These are phyloP conservation scores for Wickerhamomyces sp. DNA, from an alignment of 1,139 yeast genomes.

Conservation along the genomic window DNA sequence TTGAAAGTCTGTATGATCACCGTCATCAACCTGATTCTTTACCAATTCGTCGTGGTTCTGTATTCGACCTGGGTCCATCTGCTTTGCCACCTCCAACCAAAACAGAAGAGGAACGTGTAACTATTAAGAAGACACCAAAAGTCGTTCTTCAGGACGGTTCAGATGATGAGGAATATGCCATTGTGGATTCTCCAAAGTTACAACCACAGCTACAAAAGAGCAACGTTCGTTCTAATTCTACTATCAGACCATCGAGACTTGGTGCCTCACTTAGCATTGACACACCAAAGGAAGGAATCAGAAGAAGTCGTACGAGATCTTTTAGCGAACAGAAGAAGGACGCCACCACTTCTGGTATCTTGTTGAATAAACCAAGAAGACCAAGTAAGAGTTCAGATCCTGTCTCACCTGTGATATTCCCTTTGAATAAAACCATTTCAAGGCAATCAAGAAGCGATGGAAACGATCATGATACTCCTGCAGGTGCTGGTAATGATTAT, in stretches of 20 bases:
- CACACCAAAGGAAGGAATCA: conserved; percentile 2
- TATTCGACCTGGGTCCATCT: conserved; percentile 18
- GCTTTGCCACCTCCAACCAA: conserved; percentile 12
- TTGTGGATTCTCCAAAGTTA: conserved; percentile 5
- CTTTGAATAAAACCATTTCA: conserved; percentile 16
- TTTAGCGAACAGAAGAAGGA: conserved; percentile 14
- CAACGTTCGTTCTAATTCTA: conserved; percentile 1
- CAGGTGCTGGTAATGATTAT: no score
- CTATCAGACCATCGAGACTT: conserved; percentile 11
- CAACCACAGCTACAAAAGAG: no score
- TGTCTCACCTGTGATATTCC: conserved; percentile 17
- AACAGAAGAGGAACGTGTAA: conserved; percentile 2
- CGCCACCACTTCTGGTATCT: conserved; percentile 8
- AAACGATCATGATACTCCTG: conserved; percentile 13
- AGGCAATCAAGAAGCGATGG: conserved; percentile 6
- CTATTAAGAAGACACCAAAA: background rate
- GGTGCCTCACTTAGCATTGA: conserved; percentile 5
- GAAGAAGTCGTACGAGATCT: conserved; percentile 21
- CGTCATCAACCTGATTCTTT: conserved; percentile 45
- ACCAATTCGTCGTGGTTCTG: conserved; percentile 29
- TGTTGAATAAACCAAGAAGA: conserved; percentile 10
- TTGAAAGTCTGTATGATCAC: conserved; percentile 48
- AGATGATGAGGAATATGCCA: conserved; percentile 14
- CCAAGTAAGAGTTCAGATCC: conserved; percentile 11
- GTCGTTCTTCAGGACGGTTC: conserved; percentile 1